Evolutionary conservation across 169 alveolate species (phyloP).

Genomic region (Plasmodium vivax): DNA sequence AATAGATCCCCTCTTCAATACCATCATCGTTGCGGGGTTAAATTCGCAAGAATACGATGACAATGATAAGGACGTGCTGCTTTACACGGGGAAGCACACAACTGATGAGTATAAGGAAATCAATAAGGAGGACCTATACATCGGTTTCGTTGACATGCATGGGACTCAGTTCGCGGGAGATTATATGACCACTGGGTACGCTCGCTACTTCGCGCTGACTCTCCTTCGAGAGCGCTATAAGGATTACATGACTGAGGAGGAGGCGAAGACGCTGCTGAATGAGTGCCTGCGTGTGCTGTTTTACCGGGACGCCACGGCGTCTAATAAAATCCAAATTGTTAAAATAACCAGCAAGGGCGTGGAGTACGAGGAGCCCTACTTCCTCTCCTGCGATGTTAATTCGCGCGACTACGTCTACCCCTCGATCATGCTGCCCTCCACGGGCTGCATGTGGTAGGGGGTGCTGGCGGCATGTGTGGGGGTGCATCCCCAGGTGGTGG

Average conservation of each 20-base stretch:
- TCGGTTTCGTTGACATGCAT: conserved; percentile 77
- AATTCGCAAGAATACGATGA: conserved; percentile 78
- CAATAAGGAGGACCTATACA: conserved; percentile 62
- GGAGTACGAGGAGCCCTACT: conserved; percentile 68
- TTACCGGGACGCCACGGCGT: conserved; percentile 51
- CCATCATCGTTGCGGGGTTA: conserved; percentile 77
- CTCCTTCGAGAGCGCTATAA: conserved; percentile 76
- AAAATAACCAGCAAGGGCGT: conserved; percentile 71
- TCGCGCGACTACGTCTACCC: conserved; percentile 50
- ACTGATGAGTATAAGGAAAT: conserved; percentile 58
- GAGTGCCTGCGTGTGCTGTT: conserved; percentile 77
- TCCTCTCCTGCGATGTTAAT: conserved; percentile 25
- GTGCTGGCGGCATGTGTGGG: too few relatives aligned
- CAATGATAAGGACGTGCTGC: conserved; percentile 42
- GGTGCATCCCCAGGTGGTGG: too few relatives aligned
- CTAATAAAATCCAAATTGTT: conserved; percentile 62
- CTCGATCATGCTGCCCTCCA: conserved; percentile 55
- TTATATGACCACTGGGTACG: conserved; percentile 78
- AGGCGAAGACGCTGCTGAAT: conserved; percentile 75
- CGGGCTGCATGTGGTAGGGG: conserved; percentile 74
- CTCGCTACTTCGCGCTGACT: conserved; percentile 78
- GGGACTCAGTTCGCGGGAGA: conserved; percentile 79
- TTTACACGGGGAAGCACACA: conserved; percentile 5
- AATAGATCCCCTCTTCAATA: conserved; percentile 77
- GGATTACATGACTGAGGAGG: conserved; percentile 80